Percentiles rank a stretch among this genome's conserved stretches.
These are phyloP conservation scores for Datura wrightii DNA, from an alignment of 257 asterid species.

Conservation along the genomic window DNA sequence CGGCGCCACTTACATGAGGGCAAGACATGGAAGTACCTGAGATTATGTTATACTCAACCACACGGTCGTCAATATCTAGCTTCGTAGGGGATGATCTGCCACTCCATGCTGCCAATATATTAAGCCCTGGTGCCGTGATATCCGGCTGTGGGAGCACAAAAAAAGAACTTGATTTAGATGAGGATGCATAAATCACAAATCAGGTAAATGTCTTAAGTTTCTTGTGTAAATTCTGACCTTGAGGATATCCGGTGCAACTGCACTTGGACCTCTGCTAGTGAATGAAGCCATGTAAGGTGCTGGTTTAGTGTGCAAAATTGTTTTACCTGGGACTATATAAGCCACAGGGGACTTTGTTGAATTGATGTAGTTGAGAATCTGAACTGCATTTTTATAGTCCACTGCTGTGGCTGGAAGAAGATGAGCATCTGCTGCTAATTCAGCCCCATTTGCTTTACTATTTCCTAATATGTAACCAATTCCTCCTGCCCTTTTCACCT, in stretches of 20 bases:
- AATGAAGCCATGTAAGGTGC: conserved; percentile 59
- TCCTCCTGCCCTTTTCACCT: conserved; percentile 92
- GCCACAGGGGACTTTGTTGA: conserved; percentile 47
- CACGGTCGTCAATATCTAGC: conserved; percentile 56
- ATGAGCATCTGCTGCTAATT: conserved; percentile 48
- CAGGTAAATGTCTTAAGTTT: neutral
- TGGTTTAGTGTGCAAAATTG: conserved; percentile 40
- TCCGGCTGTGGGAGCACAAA: conserved; percentile 64
- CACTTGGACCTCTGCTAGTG: conserved; percentile 55
- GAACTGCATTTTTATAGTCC: conserved; percentile 33
- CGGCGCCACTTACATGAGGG: conserved; percentile 79
- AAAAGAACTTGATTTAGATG: neutral
- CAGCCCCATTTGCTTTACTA: conserved; percentile 56
- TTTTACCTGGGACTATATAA: conserved; percentile 37
- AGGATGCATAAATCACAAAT: neutral
- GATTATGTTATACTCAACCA: conserved; percentile 67
- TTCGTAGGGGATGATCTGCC: conserved; percentile 80
- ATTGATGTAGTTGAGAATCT: conserved; percentile 41
- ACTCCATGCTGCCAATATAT: conserved; percentile 98
- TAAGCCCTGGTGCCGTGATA: conserved; percentile 89
- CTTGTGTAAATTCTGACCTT: conserved; percentile 40
- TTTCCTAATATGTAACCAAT: conserved; percentile 73
- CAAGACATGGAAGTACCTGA: conserved; percentile 97
- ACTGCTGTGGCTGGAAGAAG: conserved; percentile 58
- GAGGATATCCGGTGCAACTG: conserved; percentile 46